A percentile compares a stretch with the other conserved stretches of the same genome.
Conservation (phyloP, 805 yeast genomes). For the Candida nemodendra region DNA sequence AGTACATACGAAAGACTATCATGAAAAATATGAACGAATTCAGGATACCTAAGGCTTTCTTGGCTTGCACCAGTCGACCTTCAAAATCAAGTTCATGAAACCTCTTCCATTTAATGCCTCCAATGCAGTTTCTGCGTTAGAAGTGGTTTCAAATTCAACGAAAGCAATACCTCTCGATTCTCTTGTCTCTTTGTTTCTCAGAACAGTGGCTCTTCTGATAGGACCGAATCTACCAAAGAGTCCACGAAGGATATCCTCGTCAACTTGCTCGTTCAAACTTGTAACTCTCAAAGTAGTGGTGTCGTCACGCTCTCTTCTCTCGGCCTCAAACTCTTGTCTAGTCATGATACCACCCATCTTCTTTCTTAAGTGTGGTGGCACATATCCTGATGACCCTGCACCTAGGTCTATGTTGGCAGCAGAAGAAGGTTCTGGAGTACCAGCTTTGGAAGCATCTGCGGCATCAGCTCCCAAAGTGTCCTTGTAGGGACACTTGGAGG, state of each 20-base stretch:
- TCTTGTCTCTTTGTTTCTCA: conserved; percentile 90
- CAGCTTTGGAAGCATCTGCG: conserved; percentile 18
- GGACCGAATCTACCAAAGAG: conserved; percentile 68
- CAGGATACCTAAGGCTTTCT: conserved; percentile 13
- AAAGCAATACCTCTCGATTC: conserved; percentile 95
- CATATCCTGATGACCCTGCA: conserved; percentile 42
- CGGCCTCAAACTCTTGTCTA: conserved; percentile 31
- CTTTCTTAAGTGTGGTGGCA: conserved; percentile 60
- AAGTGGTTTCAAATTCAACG: conserved; percentile 71
- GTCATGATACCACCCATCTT: conserved; percentile 36
- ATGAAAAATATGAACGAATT: no score
- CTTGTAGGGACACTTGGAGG: conserved; percentile 93
- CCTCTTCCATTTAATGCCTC: conserved; percentile 83
- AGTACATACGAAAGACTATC: conserved; percentile 3
- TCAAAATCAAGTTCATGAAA: conserved; percentile 82
- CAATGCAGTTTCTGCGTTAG: conserved; percentile 74
- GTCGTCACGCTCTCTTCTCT: conserved; percentile 67
- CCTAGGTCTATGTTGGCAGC: conserved; percentile 12
- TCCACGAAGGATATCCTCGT: conserved; percentile 78
- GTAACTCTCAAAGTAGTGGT: conserved; percentile 84
- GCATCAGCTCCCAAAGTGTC: conserved; percentile 66
- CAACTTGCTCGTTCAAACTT: conserved; percentile 82
- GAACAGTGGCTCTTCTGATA: conserved; percentile 73
- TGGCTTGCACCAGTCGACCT: conserved; percentile 59
- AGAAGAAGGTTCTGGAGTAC: conserved; percentile 16